These are phyloP conservation scores for Chlorella ohadii DNA, from an alignment of 139 green algal genomes.

Conservation along the genomic window DNA sequence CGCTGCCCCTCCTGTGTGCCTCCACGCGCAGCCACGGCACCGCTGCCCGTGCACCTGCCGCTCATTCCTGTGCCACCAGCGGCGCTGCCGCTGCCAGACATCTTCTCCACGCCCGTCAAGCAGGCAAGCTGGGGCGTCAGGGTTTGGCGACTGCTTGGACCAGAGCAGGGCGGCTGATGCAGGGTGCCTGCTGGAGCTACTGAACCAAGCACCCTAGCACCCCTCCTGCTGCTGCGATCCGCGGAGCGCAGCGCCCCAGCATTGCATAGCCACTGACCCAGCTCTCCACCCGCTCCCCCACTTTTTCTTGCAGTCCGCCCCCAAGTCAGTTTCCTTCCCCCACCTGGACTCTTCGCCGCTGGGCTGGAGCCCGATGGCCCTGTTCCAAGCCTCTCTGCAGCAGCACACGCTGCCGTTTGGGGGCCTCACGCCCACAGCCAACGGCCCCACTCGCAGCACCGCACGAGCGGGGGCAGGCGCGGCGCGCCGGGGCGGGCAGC, in stretches of 20 bases:
- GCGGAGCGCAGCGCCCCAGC: no score
- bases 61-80: neutral
- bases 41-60: neutral
- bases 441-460: neutral
- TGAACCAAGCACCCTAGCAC: no score
- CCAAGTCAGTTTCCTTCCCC: neutral
- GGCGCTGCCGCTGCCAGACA: neutral
- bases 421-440: neutral
- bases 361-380: neutral
- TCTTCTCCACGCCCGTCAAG: neutral
- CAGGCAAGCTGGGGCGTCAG: neutral
- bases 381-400: neutral
- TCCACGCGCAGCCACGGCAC: neutral
- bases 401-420: neutral
- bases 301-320: no score
- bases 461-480: neutral
- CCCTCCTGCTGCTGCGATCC: no score
- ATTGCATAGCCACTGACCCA: no score
- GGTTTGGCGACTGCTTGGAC: no score
- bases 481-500: neutral
- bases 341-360: neutral
- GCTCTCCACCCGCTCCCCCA: no score
- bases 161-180: no score
- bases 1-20: neutral
- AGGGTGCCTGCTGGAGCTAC: no score